Base-by-base conservation (phyloP, 2,329 filamentous ascomycete genomes). In the Fusarium illudens region DNA sequence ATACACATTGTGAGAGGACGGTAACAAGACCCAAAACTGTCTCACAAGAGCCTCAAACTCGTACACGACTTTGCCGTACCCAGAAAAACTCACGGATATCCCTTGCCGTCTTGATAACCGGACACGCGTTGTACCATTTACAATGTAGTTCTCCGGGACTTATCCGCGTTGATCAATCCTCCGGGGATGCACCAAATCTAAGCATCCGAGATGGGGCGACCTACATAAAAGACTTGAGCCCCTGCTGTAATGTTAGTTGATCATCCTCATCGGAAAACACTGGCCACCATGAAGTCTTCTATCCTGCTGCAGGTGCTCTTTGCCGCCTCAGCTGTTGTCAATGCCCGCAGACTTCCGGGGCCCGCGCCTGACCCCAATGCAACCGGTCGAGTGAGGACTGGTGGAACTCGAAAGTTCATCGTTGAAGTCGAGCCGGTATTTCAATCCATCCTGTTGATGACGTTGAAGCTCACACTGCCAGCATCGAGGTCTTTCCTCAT, bases 341-440 rank as follows among this genome's bases (percentile, higher is more conserved):
- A 61, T 39, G 67, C 61, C 10, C 29, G 59, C 13, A 61, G 53
- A 48, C 53, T 55, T 32, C 55, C 39, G 3, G 46, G 52, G 12
- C 36, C 50, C 9, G 48, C 37, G n/a, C 46, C 39, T 13, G 27
- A 32, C 19, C 12, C 53, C 44, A 52, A 44, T 11, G 34, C 25
- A 13, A 36, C 50, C 32, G 36, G 37, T 2, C 66, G 58, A 58
- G 44, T 22, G 7, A 56, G 49, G 2, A 53, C 55, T 44, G 61
- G 64, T 12, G 52, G 42, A 11, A 70, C 68, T 7, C 63, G 62
- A 20, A 74, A 73, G 53, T 74, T 74, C 33, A 73, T 74, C 32
- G 36, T 74, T 11, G 72, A 74, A 60, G 67, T 75, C 39, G 68
- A 74, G 44, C 64, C 67, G 62, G 71, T 75, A 72, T 49, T 50